phyloP scores from a whole-genome alignment of 2,329 filamentous ascomycete genomes.

The Huntiella bhutanensis region DNA sequence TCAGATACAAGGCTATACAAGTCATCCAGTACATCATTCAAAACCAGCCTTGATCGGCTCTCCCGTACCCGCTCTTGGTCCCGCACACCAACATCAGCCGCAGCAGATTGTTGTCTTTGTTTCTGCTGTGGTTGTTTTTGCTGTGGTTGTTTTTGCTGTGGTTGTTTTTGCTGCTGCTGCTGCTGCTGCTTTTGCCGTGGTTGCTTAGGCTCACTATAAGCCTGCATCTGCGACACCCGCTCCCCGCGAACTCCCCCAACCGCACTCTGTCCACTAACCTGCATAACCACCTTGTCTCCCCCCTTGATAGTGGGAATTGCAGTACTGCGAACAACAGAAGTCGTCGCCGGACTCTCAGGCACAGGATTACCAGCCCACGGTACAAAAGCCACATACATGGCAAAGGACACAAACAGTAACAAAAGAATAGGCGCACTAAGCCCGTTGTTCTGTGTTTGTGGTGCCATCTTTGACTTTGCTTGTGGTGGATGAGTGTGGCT shows the following conservation, averaged over 20 bases:
- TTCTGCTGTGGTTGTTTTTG: not conserved
- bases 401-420: slow-evolving; percentile 11
- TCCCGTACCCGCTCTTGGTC: slow-evolving; percentile 2
- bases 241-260: too few species aligned
- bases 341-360: not conserved
- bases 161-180: not conserved
- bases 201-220: too few species aligned
- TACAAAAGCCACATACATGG: slow-evolving; percentile 11
- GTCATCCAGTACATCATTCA: not conserved
- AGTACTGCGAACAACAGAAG: not conserved
- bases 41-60: slow-evolving; percentile 1
- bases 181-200: slow-evolving; percentile 1
- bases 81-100: not conserved
- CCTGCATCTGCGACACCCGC: too few species aligned
- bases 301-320: too few species aligned
- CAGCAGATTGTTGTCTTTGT: slow-evolving; percentile 1
- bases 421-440: slow-evolving; percentile 10
- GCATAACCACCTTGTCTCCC: too few species aligned
- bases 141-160: slow-evolving; percentile 1
- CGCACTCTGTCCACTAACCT: too few species aligned
- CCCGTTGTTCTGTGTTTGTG: slow-evolving; percentile 7
- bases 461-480: slow-evolving; percentile 1
- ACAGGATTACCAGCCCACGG: slow-evolving; percentile 8
- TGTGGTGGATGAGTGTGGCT: slow-evolving; percentile 1
- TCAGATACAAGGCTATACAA: not conserved